Evolutionary conservation across 331 rosid genomes (phyloP), one percentile per base, ranked within the genome.

Genomic region (Malus hybrid): DNA sequence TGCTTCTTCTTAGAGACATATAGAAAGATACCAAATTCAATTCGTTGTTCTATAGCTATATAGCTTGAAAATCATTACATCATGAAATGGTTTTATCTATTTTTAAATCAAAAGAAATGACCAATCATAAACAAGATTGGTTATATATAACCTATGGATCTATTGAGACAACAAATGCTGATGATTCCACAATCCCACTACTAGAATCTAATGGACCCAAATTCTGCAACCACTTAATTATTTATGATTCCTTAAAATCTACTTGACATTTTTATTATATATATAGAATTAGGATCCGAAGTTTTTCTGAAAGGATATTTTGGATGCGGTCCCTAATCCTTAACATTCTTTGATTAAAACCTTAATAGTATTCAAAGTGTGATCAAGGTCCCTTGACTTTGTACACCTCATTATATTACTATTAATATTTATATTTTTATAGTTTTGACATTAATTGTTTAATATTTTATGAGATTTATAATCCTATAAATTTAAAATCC

Each of bases 121-220:
- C 34, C 65, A 33, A 56, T 20, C 31, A 33, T 56, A 31, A 46
- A 69, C 4, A 11, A 57, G 22, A 57, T 57, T 57, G 29, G 13
- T 57, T 57, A n/a, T 57, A 57, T 15, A 57, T 19, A 19, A 20
- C 11, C 6, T 57, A 20, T 20, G 63, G 15, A 57, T 20, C 12
- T 56, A 73, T 57, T 67, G 19, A 29, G 42, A 73, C 65, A 65
- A 73, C 65, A 65, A 55, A 28, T 22, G 48, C 44, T 22, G 75
- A 67, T 22, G 75, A 57, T 67, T 52, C 70, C 73, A 56, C 73
- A 73, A 2, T n/a, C 52, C 66, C 72, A 60, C 69, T 73, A 71
- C 9, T 70, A 73, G 13, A 28, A 67, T 67, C 68, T 27, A 62
- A 61, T 27, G 15, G 34, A 74, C 48, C 18, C 39, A 68, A 79